phyloP scores from a whole-genome alignment of 1,284 basidiomycete genomes.

The Cystobasidium sp. region DNA sequence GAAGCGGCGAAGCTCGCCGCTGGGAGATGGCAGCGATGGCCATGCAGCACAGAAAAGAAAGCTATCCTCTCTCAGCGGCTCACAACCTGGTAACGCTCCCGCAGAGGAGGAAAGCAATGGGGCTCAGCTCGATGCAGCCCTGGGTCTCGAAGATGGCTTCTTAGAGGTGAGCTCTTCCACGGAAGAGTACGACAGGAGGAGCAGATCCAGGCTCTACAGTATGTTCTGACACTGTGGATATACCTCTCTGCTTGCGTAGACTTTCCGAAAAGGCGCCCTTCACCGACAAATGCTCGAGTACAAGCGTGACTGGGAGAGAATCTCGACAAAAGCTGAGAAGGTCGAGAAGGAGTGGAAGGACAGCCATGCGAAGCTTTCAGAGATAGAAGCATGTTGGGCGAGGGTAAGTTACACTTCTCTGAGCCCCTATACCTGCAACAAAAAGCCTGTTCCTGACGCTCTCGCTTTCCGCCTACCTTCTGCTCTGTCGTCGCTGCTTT shows the following conservation, averaged over 20 bases:
- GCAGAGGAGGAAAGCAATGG: conserved; percentile 4
- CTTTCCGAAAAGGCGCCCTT: conserved; percentile 87
- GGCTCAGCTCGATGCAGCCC: conserved; percentile 21
- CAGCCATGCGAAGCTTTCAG: conserved; percentile 19
- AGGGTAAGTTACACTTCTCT: conserved; percentile 14
- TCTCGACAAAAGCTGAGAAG: conserved; percentile 35
- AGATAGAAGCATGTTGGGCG: conserved; percentile 35
- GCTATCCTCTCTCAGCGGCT: not conserved
- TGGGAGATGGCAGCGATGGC: conserved; percentile 20
- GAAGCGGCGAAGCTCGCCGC: conserved; percentile 37
- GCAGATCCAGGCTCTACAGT: not conserved
- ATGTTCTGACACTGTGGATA: not conserved
- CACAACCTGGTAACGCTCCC: not conserved
- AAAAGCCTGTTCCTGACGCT: not conserved
- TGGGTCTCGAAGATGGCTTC: conserved; percentile 42
- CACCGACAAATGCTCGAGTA: conserved; percentile 90
- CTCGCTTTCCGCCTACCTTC: not conserved
- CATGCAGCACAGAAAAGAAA: conserved; percentile 35
- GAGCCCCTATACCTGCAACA: not conserved
- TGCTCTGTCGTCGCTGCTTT: not conserved
- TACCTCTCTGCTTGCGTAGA: conserved; percentile 57
- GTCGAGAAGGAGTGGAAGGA: conserved; percentile 45
- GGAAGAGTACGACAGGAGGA: conserved; percentile 8
- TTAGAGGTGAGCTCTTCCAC: conserved; percentile 30
- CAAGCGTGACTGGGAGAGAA: conserved; percentile 71